Evolutionary conservation across 176 grass and related monocot species (phyloP), one percentile per base, ranked within the genome.

Genomic region (Cenchrus purpureus): DNA sequence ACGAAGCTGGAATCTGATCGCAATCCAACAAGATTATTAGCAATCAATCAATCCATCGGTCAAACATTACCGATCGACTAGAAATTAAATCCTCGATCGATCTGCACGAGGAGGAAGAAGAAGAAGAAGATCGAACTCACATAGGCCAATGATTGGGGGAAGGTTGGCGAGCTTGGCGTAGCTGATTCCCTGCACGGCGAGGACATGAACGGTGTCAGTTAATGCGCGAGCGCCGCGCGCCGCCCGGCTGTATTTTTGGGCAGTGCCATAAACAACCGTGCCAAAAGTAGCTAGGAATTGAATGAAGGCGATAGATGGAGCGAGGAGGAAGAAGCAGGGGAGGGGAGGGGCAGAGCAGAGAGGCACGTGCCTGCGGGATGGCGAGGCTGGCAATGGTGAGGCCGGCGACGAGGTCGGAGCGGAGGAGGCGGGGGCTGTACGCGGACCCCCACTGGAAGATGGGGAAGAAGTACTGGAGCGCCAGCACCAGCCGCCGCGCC

Each of bases 341-440:
- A 83, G 60, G 46, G 16, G 1, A 4, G 13, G 7, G 44, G 12
- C 5, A 20, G 17, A 22, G 3, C 15, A 66, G 79, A 6, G 29
- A n/a, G 3, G 64, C 32, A 68, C 14, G 53, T 50, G 55, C 4
- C 91, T 99, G 97, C 0, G 94, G 97, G 37, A 99, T 99, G 62
- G 97, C 93, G 88, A 99, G 94, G 88, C 97, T 99, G 46, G 97
- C 97, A 89, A 99, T 99, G 92, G 97, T 96, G 84, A 99, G 90
- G 65, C 97, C 97, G 68, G 97, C 88, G 85, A 99, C n/a, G 72
- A 80, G 86, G 58, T 99, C 97, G 79, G 97, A 96, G 71, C 91
- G 94, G 68, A 99, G 97, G 76, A 99, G 92, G 62, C 86, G 80
- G 4, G 91, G 84, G 67, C 20, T 92, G 87, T 99, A 99, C 10